A percentile compares a stretch with the other conserved stretches of the same genome.
Conservation (phyloP, 139 green algal genomes). For the Yamagishiella unicocca region DNA sequence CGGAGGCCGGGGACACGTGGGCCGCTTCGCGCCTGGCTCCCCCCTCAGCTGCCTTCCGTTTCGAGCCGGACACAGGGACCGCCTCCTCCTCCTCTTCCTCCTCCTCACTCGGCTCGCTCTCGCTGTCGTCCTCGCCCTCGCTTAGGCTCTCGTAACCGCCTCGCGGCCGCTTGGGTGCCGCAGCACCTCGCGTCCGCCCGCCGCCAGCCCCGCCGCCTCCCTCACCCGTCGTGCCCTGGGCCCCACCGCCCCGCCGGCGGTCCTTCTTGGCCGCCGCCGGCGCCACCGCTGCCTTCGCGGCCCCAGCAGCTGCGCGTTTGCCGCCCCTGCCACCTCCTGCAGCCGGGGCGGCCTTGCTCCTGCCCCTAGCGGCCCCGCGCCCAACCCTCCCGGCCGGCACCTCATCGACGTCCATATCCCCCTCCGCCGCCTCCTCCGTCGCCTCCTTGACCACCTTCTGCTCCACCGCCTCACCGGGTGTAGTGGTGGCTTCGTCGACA, state of each 20-base stretch:
- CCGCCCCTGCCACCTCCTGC: not conserved
- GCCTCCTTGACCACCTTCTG: not conserved
- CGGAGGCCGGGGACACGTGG: not conserved
- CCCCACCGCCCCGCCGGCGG: not conserved
- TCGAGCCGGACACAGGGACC: no score
- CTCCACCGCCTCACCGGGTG: not conserved
- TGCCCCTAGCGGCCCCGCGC: not conserved
- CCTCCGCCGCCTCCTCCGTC: not conserved
- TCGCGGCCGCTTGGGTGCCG: not conserved
- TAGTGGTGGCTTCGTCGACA: not conserved
- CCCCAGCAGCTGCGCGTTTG: not conserved
- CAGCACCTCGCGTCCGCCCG: not conserved
- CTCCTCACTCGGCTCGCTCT: not conserved
- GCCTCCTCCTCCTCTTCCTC: constrained; percentile 1
- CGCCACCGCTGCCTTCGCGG: not conserved
- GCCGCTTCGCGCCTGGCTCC: not conserved
- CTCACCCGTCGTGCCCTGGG: not conserved
- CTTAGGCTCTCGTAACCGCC: constrained; percentile 37
- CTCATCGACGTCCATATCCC: not conserved
- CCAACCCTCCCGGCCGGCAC: not conserved
- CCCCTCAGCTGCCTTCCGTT: constrained; percentile 21
- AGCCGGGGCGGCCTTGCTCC: not conserved
- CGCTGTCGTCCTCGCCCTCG: not conserved
- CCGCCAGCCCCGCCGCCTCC: not conserved
- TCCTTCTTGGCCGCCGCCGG: not conserved